These are phyloP conservation scores for Solanum rostratum DNA, from an alignment of 257 asterid genomes.

Conservation along the genomic window DNA sequence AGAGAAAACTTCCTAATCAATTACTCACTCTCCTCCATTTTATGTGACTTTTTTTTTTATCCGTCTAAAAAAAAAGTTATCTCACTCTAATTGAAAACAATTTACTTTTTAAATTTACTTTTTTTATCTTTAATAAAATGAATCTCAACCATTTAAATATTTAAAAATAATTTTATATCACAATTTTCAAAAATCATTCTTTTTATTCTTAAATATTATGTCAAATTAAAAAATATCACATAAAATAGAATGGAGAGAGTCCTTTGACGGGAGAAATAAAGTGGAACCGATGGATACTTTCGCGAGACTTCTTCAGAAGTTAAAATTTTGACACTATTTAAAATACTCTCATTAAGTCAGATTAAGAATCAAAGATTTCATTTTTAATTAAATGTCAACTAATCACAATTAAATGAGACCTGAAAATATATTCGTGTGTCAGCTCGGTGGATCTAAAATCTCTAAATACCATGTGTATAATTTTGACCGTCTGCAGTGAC, in stretches of 20 bases:
- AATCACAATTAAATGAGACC: background rate
- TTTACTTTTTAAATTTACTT: no score
- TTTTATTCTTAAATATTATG: no score
- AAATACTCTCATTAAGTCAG: background rate
- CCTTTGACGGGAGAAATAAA: background rate
- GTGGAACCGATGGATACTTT: background rate
- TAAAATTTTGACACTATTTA: background rate
- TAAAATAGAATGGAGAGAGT: no score
- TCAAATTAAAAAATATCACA: no score
- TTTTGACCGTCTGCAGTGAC: background rate
- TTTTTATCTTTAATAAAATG: no score
- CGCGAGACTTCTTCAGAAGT: background rate
- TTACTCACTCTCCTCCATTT: no score
- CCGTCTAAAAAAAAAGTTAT: no score
- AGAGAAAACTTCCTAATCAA: background rate
- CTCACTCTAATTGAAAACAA: no score
- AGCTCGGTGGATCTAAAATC: background rate
- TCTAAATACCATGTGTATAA: background rate
- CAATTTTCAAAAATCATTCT: no score
- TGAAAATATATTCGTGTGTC: background rate
- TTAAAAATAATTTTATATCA: no score
- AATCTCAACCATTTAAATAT: no score
- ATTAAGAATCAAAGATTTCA: background rate
- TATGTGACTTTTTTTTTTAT: no score
- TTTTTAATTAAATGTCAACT: background rate